A percentile compares a stretch with the other conserved stretches of the same genome.
phyloP scores from a whole-genome alignment of 2,329 filamentous ascomycete genomes.

The Apiospora malaysiana region DNA sequence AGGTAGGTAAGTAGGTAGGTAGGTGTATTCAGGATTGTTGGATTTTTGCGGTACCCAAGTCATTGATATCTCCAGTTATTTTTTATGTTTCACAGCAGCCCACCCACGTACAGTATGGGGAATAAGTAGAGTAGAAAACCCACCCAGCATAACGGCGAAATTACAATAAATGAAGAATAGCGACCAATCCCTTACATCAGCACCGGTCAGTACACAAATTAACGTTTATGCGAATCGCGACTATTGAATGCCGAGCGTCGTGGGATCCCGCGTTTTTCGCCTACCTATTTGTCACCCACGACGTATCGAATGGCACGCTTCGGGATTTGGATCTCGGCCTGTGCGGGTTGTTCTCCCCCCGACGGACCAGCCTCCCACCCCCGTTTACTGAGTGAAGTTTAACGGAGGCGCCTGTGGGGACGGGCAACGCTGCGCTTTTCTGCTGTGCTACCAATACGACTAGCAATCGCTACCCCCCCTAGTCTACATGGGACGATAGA shows the following conservation, averaged over 20 bases:
- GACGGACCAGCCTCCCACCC: neutral
- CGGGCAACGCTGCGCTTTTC: neutral
- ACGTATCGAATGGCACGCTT: conserved; percentile 4
- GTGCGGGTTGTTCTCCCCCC: conserved; percentile 14
- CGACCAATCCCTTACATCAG: neutral
- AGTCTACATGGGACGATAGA: conserved; percentile 12
- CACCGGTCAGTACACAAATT: neutral
- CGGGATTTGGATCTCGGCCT: conserved; percentile 9
- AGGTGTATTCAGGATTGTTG: neutral
- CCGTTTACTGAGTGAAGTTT: neutral
- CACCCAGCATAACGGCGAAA: neutral
- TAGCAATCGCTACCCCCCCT: conserved; percentile 3
- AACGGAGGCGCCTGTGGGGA: conserved; percentile 13
- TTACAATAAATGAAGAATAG: neutral
- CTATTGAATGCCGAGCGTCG: neutral
- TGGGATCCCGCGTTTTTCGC: neutral
- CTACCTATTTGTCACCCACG: neutral
- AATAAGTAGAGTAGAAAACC: neutral
- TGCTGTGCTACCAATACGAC: neutral
- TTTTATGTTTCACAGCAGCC: neutral
- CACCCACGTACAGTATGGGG: neutral
- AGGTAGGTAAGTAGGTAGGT: neutral
- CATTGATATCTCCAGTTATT: neutral
- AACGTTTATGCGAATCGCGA: neutral
- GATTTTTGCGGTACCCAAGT: neutral